phyloP scores from a whole-genome alignment of 345 rosid species.

The Microcos paniculata region DNA sequence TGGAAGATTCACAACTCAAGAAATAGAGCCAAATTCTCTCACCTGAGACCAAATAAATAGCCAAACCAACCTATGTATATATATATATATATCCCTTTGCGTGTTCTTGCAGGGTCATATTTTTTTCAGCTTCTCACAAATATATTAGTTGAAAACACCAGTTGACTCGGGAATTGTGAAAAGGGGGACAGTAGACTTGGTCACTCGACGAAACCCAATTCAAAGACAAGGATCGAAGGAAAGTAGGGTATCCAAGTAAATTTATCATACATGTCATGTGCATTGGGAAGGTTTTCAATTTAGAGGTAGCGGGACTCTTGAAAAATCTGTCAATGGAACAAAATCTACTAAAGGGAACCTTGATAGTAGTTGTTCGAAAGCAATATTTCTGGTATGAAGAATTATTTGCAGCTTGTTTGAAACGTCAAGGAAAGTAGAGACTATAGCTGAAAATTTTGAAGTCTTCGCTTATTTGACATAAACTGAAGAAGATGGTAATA shows the following conservation, averaged over 20 bases:
- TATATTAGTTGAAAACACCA: neutral
- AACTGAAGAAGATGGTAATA: neutral
- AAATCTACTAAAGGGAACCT: no score
- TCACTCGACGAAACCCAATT: neutral
- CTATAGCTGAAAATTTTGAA: neutral
- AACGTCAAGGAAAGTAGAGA: neutral
- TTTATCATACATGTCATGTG: neutral
- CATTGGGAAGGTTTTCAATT: neutral
- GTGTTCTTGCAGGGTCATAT: neutral
- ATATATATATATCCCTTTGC: neutral
- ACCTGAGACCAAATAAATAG: no score
- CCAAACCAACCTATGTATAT: neutral
- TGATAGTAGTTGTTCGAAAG: no score
- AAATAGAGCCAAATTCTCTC: neutral
- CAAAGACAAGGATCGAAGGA: neutral
- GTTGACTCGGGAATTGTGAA: slow-evolving; percentile 8
- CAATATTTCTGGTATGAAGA: neutral
- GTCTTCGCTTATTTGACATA: neutral
- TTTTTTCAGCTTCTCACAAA: neutral
- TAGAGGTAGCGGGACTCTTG: no score
- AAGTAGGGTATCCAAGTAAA: neutral
- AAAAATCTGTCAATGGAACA: no score
- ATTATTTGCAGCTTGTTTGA: neutral
- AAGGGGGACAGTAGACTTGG: no score
- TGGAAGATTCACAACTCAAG: neutral